phyloP scores from a whole-genome alignment of 305 asterid genomes.

The Fraxinus xanthoxyloides region DNA sequence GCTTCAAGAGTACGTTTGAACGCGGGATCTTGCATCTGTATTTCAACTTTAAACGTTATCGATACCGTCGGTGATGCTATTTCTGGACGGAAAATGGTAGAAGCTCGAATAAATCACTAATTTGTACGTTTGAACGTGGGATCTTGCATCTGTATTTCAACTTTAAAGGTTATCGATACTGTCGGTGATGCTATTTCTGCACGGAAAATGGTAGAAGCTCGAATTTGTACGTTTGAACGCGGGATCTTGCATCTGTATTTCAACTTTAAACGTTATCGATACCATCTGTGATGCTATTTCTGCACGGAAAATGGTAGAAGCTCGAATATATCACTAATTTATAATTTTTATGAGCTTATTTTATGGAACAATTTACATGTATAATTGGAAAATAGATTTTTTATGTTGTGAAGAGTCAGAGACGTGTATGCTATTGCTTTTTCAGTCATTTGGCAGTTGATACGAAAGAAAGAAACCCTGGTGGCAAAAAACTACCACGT shows the following conservation, averaged over 20 bases:
- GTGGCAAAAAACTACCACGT: not conserved
- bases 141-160: conserved; percentile 72
- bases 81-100: not conserved
- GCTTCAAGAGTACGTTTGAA: conserved; percentile 72
- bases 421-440: not conserved
- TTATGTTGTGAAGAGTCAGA: not conserved
- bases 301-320: not conserved
- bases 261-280: conserved; percentile 74
- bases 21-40: conserved; percentile 68
- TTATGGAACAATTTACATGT: not conserved
- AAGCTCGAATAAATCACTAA: not conserved
- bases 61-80: conserved; percentile 61
- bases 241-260: conserved; percentile 72
- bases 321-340: not conserved
- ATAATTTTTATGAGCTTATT: not conserved
- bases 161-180: conserved; percentile 70
- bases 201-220: not conserved
- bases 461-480: not conserved
- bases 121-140: conserved; percentile 64
- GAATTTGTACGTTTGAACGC: conserved; percentile 59
- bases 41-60: conserved; percentile 75
- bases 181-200: conserved; percentile 47
- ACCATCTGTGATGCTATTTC: conserved; percentile 55
- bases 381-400: not conserved
- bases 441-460: not conserved